A percentile compares a stretch with the other conserved stretches of the same genome.
These are phyloP conservation scores for Mycena alexandri DNA, from an alignment of 768 basidiomycete species.

Conservation along the genomic window DNA sequence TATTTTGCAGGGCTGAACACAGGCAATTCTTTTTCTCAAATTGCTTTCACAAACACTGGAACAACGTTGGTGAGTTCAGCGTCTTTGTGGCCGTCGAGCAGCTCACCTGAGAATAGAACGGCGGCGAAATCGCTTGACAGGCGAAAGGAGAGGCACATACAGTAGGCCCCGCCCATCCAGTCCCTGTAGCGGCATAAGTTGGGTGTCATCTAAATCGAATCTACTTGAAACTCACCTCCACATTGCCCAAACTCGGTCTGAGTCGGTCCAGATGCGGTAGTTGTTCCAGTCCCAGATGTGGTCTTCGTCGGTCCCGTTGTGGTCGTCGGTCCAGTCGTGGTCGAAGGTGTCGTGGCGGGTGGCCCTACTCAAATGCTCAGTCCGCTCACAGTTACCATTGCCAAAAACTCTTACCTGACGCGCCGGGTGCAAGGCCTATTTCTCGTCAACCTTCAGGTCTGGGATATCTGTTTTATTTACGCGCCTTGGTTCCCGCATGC, in stretches of 20 bases:
- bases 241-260: constrained; percentile 35
- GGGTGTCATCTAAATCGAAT: background rate
- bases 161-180: constrained; percentile 28
- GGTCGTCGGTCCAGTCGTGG: background rate
- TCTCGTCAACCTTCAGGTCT: background rate
- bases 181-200: constrained; percentile 19
- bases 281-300: constrained; percentile 1
- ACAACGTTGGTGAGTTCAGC: constrained; percentile 7
- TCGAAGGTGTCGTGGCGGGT: constrained; percentile 20
- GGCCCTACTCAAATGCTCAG: constrained; percentile 3
- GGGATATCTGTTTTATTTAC: background rate
- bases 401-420: constrained; percentile 19
- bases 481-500: constrained; percentile 52
- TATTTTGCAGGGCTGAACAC: too few relatives aligned
- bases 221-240: constrained; percentile 4
- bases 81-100: background rate
- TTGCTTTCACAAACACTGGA: constrained; percentile 28
- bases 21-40: too few relatives aligned
- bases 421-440: constrained; percentile 34
- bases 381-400: background rate
- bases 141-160: constrained; percentile 25
- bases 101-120: constrained; percentile 36
- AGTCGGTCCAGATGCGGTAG: constrained; percentile 14
- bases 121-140: constrained; percentile 25
- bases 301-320: constrained; percentile 1